Percentiles rank a stretch among this genome's conserved stretches.
Evolutionary conservation across 2,329 filamentous ascomycete species (phyloP).

Genomic region (Paraphoma sp.): DNA sequence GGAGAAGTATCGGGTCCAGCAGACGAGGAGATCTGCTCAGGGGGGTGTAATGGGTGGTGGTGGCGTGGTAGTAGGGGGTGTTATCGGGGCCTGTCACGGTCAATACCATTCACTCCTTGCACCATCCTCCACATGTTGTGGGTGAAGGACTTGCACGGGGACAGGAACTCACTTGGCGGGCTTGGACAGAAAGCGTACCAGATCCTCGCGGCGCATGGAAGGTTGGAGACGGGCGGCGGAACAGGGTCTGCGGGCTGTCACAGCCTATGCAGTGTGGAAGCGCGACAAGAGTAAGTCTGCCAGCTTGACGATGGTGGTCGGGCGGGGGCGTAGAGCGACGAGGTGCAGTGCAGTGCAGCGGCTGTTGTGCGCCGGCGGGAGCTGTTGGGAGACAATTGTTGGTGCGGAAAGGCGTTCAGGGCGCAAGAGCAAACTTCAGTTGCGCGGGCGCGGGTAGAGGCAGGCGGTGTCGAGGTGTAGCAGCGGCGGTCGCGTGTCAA

Average conservation of each 20-base stretch:
- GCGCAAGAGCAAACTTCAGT: constrained; percentile 5
- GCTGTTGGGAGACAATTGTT: constrained; percentile 1
- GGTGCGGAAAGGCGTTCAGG: constrained; percentile 10
- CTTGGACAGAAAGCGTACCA: constrained; percentile 92
- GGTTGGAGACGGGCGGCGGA: constrained; percentile 27
- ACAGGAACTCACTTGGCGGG: constrained; percentile 78
- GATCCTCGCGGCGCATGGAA: constrained; percentile 90
- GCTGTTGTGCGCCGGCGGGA: constrained; percentile 27
- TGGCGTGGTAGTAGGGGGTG: constrained; percentile 57
- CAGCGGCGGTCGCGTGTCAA: constrained; percentile 22
- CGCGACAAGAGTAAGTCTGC: constrained; percentile 28
- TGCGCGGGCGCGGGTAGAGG: constrained; percentile 2
- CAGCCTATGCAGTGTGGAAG: constrained; percentile 43
- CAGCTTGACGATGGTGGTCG: constrained; percentile 40
- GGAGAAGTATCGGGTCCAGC: constrained; percentile 82
- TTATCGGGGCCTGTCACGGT: constrained; percentile 68
- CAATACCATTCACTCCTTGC: constrained; percentile 10
- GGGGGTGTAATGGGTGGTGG: constrained; percentile 32
- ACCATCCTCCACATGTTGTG: neutral
- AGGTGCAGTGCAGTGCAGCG: constrained; percentile 11
- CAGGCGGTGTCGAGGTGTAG: constrained; percentile 9
- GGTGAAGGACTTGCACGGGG: neutral
- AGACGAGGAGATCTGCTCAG: constrained; percentile 73
- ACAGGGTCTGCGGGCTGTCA: constrained; percentile 43
- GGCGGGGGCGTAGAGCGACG: constrained; percentile 9